Conservation (phyloP, 495 filamentous ascomycete genomes). For the Pseudevernia furfuracea region DNA sequence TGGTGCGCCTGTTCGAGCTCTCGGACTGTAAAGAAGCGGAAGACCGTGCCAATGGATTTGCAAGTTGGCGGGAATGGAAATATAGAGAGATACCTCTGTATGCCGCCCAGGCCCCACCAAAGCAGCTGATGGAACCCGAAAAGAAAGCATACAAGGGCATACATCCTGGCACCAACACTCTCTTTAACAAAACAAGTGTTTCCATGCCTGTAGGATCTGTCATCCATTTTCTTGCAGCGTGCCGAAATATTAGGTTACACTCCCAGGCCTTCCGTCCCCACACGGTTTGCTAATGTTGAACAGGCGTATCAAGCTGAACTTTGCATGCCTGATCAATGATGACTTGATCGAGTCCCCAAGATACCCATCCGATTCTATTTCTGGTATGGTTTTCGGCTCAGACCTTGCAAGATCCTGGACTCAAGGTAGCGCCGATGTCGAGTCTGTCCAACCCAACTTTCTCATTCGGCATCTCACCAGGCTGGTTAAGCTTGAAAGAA, state of each 20-base stretch:
- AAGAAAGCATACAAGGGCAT: background rate
- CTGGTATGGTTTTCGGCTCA: conserved; percentile 11
- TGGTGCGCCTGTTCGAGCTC: conserved; percentile 32
- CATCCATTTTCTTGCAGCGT: conserved; percentile 13
- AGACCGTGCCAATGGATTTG: conserved; percentile 17
- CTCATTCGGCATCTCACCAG: background rate
- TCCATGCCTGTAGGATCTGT: conserved; percentile 10
- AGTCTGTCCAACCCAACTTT: background rate
- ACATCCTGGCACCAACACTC: background rate
- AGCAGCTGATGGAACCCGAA: background rate
- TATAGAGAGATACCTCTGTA: conserved; percentile 20
- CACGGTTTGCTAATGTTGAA: background rate
- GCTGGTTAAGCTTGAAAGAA: conserved; percentile 1
- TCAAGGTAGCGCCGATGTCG: conserved; percentile 2
- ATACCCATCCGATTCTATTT: conserved; percentile 3
- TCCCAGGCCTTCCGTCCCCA: background rate
- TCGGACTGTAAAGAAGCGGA: conserved; percentile 17
- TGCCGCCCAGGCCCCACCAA: background rate
- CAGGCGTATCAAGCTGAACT: conserved; percentile 2
- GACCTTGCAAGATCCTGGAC: conserved; percentile 13
- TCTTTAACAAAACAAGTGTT: background rate
- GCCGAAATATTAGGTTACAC: conserved; percentile 15
- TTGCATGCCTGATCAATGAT: background rate
- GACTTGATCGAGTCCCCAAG: background rate
- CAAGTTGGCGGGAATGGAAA: conserved; percentile 35